These are phyloP conservation scores for Starmerella floricola DNA, from an alignment of 805 yeast species.

Conservation along the genomic window DNA sequence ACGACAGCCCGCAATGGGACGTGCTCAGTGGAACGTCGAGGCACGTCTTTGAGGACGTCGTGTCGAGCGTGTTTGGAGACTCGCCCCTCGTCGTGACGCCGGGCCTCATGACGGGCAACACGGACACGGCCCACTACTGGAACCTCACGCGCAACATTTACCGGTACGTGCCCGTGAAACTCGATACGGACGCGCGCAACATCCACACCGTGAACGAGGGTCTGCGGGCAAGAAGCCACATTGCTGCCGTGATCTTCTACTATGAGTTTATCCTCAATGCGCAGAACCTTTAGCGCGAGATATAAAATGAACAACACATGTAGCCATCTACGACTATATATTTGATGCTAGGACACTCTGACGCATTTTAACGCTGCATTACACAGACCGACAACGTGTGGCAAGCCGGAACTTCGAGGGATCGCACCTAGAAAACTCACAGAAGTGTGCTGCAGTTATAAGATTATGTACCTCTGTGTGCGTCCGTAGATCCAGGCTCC, in stretches of 20 bases:
- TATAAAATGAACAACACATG: too few relatives aligned
- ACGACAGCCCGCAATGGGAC: conserved; percentile 36
- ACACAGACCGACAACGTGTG: too few relatives aligned
- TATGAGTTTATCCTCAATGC: conserved; percentile 25
- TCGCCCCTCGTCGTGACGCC: conserved; percentile 39
- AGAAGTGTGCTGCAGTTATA: too few relatives aligned
- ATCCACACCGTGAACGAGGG: conserved; percentile 57
- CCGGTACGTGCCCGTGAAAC: conserved; percentile 32
- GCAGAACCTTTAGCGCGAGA: background rate
- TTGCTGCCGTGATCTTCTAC: conserved; percentile 29
- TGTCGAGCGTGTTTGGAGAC: conserved; percentile 4
- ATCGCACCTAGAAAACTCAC: too few relatives aligned
- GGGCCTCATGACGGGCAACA: conserved; percentile 53
- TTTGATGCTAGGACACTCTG: too few relatives aligned
- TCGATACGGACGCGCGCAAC: conserved; percentile 14
- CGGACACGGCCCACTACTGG: conserved; percentile 63
- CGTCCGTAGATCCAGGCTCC: too few relatives aligned
- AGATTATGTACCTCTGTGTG: too few relatives aligned
- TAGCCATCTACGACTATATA: too few relatives aligned
- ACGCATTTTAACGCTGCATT: too few relatives aligned
- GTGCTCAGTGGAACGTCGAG: conserved; percentile 50
- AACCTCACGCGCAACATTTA: conserved; percentile 45
- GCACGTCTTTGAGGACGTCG: conserved; percentile 46
- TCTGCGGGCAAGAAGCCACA: conserved; percentile 43
- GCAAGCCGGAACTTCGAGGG: too few relatives aligned